Conservation (phyloP, 495 filamentous ascomycete genomes). For the Neurospora discreta region DNA sequence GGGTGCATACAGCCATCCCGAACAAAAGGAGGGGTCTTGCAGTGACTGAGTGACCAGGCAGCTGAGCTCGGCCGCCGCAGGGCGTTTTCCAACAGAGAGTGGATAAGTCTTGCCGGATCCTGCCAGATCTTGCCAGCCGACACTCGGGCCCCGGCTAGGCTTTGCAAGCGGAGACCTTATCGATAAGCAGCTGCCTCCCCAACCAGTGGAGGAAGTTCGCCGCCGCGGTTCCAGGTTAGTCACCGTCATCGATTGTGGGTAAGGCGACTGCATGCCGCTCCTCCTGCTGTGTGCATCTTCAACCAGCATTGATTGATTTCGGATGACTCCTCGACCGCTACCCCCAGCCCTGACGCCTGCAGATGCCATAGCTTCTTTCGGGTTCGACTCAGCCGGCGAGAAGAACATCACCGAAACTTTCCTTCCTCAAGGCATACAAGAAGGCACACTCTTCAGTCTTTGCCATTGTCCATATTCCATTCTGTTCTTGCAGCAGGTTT, state of each 20-base stretch:
- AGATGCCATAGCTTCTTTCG: neutral
- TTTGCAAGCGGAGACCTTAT: neutral
- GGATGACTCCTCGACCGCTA: neutral
- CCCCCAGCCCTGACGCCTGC: neutral
- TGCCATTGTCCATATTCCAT: neutral
- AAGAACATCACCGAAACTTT: neutral
- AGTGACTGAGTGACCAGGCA: too few species aligned
- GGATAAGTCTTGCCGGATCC: neutral
- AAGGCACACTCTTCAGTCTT: neutral
- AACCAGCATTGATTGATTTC: neutral
- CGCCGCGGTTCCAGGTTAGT: neutral
- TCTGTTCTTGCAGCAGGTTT: neutral
- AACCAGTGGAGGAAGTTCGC: neutral
- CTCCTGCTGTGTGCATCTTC: neutral
- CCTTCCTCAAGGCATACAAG: neutral
- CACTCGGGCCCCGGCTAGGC: neutral
- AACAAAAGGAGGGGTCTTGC: neutral
- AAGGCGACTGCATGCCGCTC: neutral
- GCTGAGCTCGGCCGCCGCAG: too few species aligned
- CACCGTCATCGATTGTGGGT: neutral
- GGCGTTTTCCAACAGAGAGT: neutral
- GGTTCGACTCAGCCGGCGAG: constrained; percentile 23
- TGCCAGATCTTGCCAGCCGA: neutral
- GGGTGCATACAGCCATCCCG: neutral
- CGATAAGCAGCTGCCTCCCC: neutral